These are phyloP conservation scores for Aureobasidium lini DNA, from an alignment of 2,329 filamentous ascomycete species.

Conservation along the genomic window DNA sequence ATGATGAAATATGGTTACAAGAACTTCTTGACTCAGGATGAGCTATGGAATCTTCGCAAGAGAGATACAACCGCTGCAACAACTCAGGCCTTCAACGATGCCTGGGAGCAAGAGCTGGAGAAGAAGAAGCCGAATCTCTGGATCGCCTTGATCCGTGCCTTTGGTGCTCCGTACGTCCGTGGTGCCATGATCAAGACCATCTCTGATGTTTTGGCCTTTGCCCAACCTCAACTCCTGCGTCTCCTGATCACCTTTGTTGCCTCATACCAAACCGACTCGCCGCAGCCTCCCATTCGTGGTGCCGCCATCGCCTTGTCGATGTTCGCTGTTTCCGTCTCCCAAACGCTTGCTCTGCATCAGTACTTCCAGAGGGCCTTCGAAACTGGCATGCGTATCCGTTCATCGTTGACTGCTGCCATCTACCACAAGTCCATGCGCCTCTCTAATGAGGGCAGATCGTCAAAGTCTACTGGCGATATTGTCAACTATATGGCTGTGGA, in stretches of 20 bases:
- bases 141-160: slow-evolving; percentile 75
- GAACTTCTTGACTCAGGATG: slow-evolving; percentile 84
- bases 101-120: slow-evolving; percentile 69
- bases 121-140: slow-evolving; percentile 74
- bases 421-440: slow-evolving; percentile 85
- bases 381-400: slow-evolving; percentile 94
- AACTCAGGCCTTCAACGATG: slow-evolving; percentile 58
- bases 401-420: slow-evolving; percentile 79
- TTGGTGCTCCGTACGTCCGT: slow-evolving; percentile 74
- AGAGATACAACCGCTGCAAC: slow-evolving; percentile 72
- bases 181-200: slow-evolving; percentile 82
- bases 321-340: slow-evolving; percentile 78
- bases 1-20: slow-evolving; percentile 95
- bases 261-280: slow-evolving; percentile 59
- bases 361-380: slow-evolving; percentile 96
- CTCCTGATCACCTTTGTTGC: slow-evolving; percentile 75
- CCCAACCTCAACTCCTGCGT: slow-evolving; percentile 83
- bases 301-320: slow-evolving; percentile 83
- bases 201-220: slow-evolving; percentile 79
- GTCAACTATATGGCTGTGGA: slow-evolving; percentile 99
- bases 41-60: slow-evolving; percentile 85
- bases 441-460: slow-evolving; percentile 83
- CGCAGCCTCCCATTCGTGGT: slow-evolving; percentile 74
- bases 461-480: slow-evolving; percentile 92
- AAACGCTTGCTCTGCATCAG: slow-evolving; percentile 89